These are phyloP conservation scores for Talaromyces sp. DNA, from an alignment of 2,329 filamentous ascomycete species.

Conservation along the genomic window DNA sequence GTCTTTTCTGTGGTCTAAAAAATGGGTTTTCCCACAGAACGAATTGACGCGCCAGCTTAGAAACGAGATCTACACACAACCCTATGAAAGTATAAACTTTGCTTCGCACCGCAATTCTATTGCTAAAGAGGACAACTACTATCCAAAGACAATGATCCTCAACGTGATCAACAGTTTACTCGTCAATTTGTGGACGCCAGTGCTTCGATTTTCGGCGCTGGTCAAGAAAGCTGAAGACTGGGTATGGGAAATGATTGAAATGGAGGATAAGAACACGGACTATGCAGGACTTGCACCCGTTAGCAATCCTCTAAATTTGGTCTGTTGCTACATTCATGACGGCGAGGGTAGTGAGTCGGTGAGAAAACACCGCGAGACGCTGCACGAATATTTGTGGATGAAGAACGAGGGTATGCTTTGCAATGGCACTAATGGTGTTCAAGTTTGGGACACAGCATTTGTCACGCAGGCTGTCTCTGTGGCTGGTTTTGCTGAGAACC, in stretches of 20 bases:
- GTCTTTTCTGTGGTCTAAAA: constrained; percentile 82
- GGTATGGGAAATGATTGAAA: constrained; percentile 76
- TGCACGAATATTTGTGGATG: constrained; percentile 87
- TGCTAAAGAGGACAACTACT: constrained; percentile 76
- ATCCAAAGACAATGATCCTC: constrained; percentile 83
- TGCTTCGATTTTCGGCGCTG: constrained; percentile 64
- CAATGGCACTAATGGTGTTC: constrained; percentile 97
- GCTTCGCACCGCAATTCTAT: constrained; percentile 76
- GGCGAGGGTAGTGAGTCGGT: constrained; percentile 71
- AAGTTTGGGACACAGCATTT: constrained; percentile 95
- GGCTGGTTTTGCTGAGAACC: constrained; percentile 71
- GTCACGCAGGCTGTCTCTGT: constrained; percentile 77
- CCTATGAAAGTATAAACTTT: constrained; percentile 77
- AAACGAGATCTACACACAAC: constrained; percentile 76
- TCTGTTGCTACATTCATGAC: constrained; percentile 79
- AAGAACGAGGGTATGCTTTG: constrained; percentile 88
- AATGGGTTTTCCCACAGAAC: constrained; percentile 73
- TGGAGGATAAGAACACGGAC: constrained; percentile 91
- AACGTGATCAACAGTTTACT: constrained; percentile 75
- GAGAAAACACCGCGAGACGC: constrained; percentile 70
- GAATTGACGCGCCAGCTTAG: constrained; percentile 68
- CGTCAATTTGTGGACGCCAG: constrained; percentile 75
- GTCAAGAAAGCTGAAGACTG: constrained; percentile 72
- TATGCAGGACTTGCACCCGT: constrained; percentile 84
- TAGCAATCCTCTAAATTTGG: constrained; percentile 83